phyloP scores from a whole-genome alignment of 2,329 filamentous ascomycete species.

The Pseudocercospora crystallina region DNA sequence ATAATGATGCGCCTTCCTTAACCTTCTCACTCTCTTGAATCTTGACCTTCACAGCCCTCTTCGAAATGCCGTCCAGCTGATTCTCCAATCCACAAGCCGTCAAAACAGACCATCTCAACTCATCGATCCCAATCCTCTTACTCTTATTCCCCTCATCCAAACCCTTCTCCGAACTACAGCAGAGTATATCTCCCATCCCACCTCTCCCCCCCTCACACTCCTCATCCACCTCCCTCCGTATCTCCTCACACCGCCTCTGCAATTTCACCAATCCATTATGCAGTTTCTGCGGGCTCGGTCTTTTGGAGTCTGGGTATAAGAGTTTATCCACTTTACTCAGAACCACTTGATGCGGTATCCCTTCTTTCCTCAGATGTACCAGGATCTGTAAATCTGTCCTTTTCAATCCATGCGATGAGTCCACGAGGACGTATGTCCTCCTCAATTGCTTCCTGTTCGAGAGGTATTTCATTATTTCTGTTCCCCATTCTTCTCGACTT shows the following conservation, averaged over 20 bases:
- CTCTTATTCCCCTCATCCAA: constrained; percentile 48
- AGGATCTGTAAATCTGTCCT: constrained; percentile 59
- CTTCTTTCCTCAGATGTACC: constrained; percentile 54
- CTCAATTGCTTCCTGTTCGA: constrained; percentile 61
- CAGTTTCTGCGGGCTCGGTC: constrained; percentile 25
- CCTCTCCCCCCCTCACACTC: constrained; percentile 37
- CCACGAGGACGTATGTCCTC: constrained; percentile 64
- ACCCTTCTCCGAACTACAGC: constrained; percentile 55
- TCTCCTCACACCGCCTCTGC: constrained; percentile 39
- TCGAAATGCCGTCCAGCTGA: neutral
- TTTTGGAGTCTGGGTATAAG: constrained; percentile 37
- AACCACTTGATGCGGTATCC: constrained; percentile 64
- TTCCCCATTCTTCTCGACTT: constrained; percentile 62
- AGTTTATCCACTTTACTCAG: constrained; percentile 66
- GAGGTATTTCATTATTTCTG: constrained; percentile 68
- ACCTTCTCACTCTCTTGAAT: constrained; percentile 1
- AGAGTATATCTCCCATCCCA: constrained; percentile 60
- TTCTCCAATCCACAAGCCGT: constrained; percentile 59
- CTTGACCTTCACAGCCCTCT: constrained; percentile 2
- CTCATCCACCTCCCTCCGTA: constrained; percentile 46
- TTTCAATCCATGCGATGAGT: constrained; percentile 64
- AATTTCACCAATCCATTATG: constrained; percentile 36
- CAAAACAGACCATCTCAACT: constrained; percentile 64
- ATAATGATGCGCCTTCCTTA: neutral
- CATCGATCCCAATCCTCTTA: constrained; percentile 61